Percentiles rank a stretch among this genome's conserved stretches.
Conservation (phyloP, 169 alveolate species). For the Cyclospora cayetanensis region DNA sequence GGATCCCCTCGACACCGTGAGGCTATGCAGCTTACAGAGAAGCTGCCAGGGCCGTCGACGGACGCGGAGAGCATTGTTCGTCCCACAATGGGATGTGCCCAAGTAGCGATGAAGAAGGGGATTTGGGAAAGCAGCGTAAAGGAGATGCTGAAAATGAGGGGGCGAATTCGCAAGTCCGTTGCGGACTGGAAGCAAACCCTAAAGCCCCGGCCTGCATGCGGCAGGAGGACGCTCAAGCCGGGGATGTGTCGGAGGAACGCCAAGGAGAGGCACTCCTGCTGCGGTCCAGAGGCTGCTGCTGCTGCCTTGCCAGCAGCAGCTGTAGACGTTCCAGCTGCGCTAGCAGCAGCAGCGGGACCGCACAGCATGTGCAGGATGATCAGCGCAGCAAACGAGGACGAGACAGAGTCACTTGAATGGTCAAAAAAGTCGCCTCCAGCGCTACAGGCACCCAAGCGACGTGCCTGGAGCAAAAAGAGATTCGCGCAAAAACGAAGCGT, state of each 20-base stretch:
- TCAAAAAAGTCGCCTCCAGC: constrained; percentile 69
- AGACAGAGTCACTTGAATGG: constrained; percentile 64
- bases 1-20: no score
- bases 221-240: not conserved
- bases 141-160: not conserved
- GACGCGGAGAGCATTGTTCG: constrained; percentile 60
- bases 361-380: not conserved
- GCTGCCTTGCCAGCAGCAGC: not conserved
- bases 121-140: constrained; percentile 31
- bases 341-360: not conserved
- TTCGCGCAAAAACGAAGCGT: no score
- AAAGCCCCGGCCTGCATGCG: constrained; percentile 1
- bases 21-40: constrained; percentile 46
- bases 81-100: constrained; percentile 69
- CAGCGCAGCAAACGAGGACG: constrained; percentile 39
- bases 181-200: constrained; percentile 33
- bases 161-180: not conserved
- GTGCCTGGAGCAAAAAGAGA: constrained; percentile 54
- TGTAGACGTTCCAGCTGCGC: not conserved
- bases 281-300: constrained; percentile 14
- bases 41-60: constrained; percentile 14
- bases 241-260: constrained; percentile 3
- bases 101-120: constrained; percentile 64
- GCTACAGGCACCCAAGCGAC: constrained; percentile 59
- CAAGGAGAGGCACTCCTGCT: constrained; percentile 19